Evolutionary conservation across 441 rosid species (phyloP), one percentile per base, ranked within the genome.

Genomic region (Geranium incanum): DNA sequence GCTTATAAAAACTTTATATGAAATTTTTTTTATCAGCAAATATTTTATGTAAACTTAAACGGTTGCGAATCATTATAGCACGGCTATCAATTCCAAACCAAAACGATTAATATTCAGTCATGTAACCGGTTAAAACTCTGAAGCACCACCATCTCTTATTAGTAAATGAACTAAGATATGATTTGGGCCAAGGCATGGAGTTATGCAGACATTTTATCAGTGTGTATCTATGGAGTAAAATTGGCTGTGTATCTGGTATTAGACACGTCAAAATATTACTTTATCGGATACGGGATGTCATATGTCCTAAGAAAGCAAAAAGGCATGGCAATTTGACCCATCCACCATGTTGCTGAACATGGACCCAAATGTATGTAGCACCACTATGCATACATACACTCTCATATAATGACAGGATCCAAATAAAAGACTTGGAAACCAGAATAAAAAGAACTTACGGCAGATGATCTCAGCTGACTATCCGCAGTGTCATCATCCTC

Each of bases 401-500:
- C 1, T 0, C 21, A 57, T 16, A 1, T 57, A n/a, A 57, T 57
- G 18, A 57, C 62, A 8, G 6, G 18, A 57, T 36, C 66, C 66
- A 6, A 36, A 18, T 11, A 1, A 38, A 5, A 69, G 52, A 52
- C 43, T 64, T 43, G 15, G 69, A 43, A 74, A 71, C 59, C 37
- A 68, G 19, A 52, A 52, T 41, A 23, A 28, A 79, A 75, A 71
- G 69, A 75, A 79, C 93, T 78, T 95, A 89, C 97, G 80, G 99
- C 97, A 71, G 97, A 95, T 70, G 88, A 83, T 86, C 96, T 88
- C 73, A 92, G 87, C 80, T 87, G 93, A 80, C 86, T 86, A 72
- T 95, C 94, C 70, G 96, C 93, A 52, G 82, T 78, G 72, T 89
- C 97, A 81, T 90, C 92, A 63, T 95, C 97, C 80, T 92, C 97